Base-by-base conservation (phyloP, 1,139 yeast genomes). In the Yamadazyma triangularis region DNA sequence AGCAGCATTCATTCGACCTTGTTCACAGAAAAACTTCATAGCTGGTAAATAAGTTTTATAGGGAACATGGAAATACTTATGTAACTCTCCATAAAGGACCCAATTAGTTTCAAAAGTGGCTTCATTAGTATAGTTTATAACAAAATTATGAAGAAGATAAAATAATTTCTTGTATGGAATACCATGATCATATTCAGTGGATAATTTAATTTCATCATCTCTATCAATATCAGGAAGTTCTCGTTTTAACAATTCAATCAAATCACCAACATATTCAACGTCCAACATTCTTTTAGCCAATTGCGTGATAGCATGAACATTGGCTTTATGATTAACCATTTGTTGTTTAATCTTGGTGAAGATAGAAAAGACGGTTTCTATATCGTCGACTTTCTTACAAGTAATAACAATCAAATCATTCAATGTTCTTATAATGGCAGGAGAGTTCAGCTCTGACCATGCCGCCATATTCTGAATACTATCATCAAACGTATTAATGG, bases 1-100 rank as follows among this genome's bases (percentile, higher is more conserved):
- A 1, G 93, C 77, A 12, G 80, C 79, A 40, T 81, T 77, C 18
- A 85, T 77, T 29, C 86, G 60, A 16, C 69, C 68, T 16, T 73
- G 57, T 11, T 64, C 58, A 42, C 84, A 73, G 44, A 83, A 80
- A 45, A 72, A 76, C 40, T 66, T 58, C 65, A 84, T 70, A 2
- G 80, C 61, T 1, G 82, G 81, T 25, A 74, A 60, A 44, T 80
- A 81, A 2, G 73, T 58, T 8, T 78, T 82, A 42, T 57, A 70
- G 0, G 91, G 86, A 4, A 81, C 65, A 20, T 63, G 53, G 47
- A 83, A 80, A 37, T 74, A 71, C 42, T 71, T 65, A 46, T 77
- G 75, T 28, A 83, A 50, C 34, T 73, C 73, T 1, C 77, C 77
- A 43, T 79, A 84, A 8, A 83, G 56, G 4, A 66, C 70, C 87